A percentile compares a stretch with the other conserved stretches of the same genome.
These are phyloP conservation scores for Mycosphaerelloides madeirae DNA, from an alignment of 2,329 filamentous ascomycete genomes.

Conservation along the genomic window DNA sequence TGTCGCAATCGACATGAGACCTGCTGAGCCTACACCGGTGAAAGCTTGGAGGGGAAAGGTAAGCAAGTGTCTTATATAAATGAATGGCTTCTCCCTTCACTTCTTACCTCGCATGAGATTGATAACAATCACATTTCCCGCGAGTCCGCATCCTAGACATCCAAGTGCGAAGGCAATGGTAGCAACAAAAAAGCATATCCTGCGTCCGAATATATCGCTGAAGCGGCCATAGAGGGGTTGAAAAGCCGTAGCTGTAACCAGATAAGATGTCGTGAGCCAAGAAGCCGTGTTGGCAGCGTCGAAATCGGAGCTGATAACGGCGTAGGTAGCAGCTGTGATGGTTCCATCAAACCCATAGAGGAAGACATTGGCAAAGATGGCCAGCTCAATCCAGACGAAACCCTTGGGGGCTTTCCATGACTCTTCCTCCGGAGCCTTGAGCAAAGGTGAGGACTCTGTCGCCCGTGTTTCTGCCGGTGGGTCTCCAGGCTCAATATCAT, in stretches of 20 bases:
- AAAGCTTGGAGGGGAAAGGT: too few species aligned
- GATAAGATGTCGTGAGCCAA: slow-evolving; percentile 51
- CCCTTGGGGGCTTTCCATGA: slow-evolving; percentile 18
- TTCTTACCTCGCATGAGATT: slow-evolving; percentile 29
- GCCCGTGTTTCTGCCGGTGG: too few species aligned
- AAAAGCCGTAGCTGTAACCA: slow-evolving; percentile 58
- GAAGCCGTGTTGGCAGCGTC: slow-evolving; percentile 11
- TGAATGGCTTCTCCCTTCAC: too few species aligned
- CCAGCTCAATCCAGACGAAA: slow-evolving; percentile 20
- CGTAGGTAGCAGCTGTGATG: slow-evolving; percentile 19
- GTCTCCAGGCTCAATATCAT: not conserved
- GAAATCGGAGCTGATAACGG: slow-evolving; percentile 43
- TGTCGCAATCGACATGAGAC: slow-evolving; percentile 32
- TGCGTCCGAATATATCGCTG: slow-evolving; percentile 41
- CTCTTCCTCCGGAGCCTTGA: slow-evolving; percentile 16
- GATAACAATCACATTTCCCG: slow-evolving; percentile 22
- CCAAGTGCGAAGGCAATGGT: slow-evolving; percentile 30
- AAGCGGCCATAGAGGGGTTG: slow-evolving; percentile 58
- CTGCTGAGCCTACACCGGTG: slow-evolving; percentile 31
- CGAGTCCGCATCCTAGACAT: slow-evolving; percentile 31
- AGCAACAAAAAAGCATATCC: slow-evolving; percentile 38
- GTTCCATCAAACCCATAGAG: slow-evolving; percentile 20
- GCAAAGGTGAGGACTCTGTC: slow-evolving; percentile 12
- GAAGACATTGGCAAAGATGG: slow-evolving; percentile 21
- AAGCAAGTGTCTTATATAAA: too few species aligned